A percentile compares a stretch with the other conserved stretches of the same genome.
Evolutionary conservation across 1,139 yeast species (phyloP).

Genomic region (Hansenula lynferdii): DNA sequence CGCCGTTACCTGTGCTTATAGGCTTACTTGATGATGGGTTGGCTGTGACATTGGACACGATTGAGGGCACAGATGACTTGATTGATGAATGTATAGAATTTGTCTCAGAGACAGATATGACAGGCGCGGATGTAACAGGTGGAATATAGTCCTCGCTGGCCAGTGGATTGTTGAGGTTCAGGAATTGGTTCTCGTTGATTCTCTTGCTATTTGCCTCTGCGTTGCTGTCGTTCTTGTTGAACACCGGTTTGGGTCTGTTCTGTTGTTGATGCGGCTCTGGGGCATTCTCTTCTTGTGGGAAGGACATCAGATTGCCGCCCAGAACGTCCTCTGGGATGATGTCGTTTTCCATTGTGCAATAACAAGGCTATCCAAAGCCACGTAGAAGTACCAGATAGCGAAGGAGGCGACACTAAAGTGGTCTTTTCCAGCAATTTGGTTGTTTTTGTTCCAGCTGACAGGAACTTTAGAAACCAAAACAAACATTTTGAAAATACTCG

Average conservation of each 20-base stretch:
- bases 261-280: not conserved
- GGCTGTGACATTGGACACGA: not conserved
- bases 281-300: not conserved
- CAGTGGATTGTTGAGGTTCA: slow-evolving; percentile 2
- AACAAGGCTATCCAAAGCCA: not conserved
- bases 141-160: no score
- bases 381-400: not conserved
- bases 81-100: slow-evolving; percentile 5
- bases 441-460: no score
- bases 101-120: slow-evolving; percentile 3
- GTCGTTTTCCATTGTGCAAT: not conserved
- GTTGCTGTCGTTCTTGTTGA: slow-evolving; percentile 1
- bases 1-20: slow-evolving; percentile 16
- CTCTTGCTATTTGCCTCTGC: slow-evolving; percentile 1
- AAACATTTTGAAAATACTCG: no score
- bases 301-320: not conserved
- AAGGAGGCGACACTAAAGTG: no score
- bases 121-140: not conserved
- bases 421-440: no score
- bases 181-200: not conserved
- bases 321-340: not conserved
- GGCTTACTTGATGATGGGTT: slow-evolving; percentile 3
- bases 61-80: slow-evolving; percentile 3
- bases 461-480: no score
- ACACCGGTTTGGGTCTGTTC: not conserved